Conservation (phyloP, 2,329 filamentous ascomycete genomes). For the Colletotrichum abscissum region DNA sequence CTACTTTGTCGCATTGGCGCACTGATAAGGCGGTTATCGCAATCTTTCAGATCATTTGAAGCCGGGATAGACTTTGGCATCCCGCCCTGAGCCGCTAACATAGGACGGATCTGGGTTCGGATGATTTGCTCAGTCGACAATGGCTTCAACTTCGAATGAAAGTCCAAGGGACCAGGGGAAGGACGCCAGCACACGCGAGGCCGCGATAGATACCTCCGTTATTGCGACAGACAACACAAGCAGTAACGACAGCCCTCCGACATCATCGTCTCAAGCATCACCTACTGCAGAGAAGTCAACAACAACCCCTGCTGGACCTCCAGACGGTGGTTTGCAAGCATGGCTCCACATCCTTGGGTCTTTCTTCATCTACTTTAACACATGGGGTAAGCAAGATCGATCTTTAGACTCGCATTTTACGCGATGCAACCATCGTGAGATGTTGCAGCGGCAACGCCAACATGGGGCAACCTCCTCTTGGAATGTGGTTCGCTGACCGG, state of each 20-base stretch:
- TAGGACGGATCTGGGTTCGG: background rate
- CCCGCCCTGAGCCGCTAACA: background rate
- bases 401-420: background rate
- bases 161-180: constrained; percentile 1
- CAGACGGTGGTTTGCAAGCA: constrained; percentile 48
- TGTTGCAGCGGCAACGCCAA: background rate
- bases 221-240: background rate
- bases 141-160: constrained; percentile 17
- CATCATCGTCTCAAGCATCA: constrained; percentile 19
- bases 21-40: constrained; percentile 1
- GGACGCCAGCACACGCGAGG: background rate
- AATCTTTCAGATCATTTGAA: background rate
- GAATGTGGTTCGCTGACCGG: background rate
- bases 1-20: background rate
- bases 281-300: constrained; percentile 18
- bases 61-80: background rate
- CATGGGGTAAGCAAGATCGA: constrained; percentile 36
- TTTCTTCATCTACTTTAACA: constrained; percentile 62
- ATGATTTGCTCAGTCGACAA: background rate
- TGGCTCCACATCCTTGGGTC: constrained; percentile 61
- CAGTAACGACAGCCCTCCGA: constrained; percentile 6
- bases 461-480: background rate
- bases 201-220: background rate
- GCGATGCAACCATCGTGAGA: constrained; percentile 4
- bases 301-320: constrained; percentile 11